Conservation (phyloP, 1,284 basidiomycete species). For the Gastroboletus turbinatus region DNA sequence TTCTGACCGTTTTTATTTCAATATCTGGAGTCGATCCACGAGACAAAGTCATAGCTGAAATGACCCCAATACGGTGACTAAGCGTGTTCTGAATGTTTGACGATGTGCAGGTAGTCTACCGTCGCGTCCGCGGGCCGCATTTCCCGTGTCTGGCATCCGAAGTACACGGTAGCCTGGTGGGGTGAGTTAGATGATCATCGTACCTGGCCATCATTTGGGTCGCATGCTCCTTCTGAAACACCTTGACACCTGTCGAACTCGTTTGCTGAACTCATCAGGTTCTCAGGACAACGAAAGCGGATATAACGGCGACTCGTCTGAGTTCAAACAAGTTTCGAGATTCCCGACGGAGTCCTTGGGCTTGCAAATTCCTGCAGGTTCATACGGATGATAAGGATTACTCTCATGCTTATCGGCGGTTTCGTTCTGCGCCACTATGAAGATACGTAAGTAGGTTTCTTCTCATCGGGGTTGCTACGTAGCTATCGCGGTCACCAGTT, state of each 20-base stretch:
- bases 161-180: neutral
- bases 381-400: conserved; percentile 13
- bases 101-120: neutral
- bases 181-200: neutral
- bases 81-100: neutral
- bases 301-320: neutral
- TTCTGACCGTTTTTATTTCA: neutral
- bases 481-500: neutral
- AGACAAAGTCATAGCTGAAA: neutral
- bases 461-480: neutral
- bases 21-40: neutral
- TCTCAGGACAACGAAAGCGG: conserved; percentile 1
- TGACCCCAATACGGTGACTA: neutral
- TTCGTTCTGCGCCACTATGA: neutral
- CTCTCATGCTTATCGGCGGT: conserved; percentile 7
- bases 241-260: conserved; percentile 5
- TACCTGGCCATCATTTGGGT: neutral
- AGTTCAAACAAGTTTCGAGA: conserved; percentile 1
- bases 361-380: neutral
- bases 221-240: conserved; percentile 5
- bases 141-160: neutral
- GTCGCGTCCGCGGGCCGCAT: too few species aligned
- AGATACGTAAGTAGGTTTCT: conserved; percentile 13
- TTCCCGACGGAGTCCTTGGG: neutral
- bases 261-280: neutral